A percentile compares a stretch with the other conserved stretches of the same genome.
Evolutionary conservation across 371 early-diverging fungal genomes (phyloP).

Genomic region (Choanephora cucurbitarum): DNA sequence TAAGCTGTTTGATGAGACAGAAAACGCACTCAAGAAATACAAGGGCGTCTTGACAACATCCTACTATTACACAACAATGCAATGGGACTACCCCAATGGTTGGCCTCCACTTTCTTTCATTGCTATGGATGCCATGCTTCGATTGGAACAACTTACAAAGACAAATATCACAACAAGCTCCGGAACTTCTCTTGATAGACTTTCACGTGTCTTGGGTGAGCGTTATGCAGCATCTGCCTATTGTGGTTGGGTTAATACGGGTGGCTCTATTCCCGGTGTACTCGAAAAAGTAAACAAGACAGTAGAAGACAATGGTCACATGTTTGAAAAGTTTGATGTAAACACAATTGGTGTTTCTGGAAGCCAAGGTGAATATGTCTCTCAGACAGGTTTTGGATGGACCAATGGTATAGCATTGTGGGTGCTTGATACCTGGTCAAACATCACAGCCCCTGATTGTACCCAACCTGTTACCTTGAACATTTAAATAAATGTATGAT

Average conservation of each 20-base stretch:
- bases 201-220: slow-evolving; percentile 62
- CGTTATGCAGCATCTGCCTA: slow-evolving; percentile 63
- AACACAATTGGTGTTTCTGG: slow-evolving; percentile 62
- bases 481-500: too few species aligned
- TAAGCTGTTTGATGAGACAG: slow-evolving; percentile 37
- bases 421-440: slow-evolving; percentile 58
- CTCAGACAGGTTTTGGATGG: slow-evolving; percentile 94
- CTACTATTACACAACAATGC: slow-evolving; percentile 59
- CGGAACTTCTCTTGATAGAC: slow-evolving; percentile 12
- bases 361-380: slow-evolving; percentile 82
- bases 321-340: slow-evolving; percentile 86
- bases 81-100: slow-evolving; percentile 91
- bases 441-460: slow-evolving; percentile 46
- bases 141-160: slow-evolving; percentile 17
- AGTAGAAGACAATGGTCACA: slow-evolving; percentile 51
- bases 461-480: slow-evolving; percentile 4
- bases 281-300: slow-evolving; percentile 28
- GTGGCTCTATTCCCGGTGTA: slow-evolving; percentile 55
- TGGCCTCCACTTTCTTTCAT: slow-evolving; percentile 72
- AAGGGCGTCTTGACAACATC: slow-evolving; percentile 76
- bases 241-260: slow-evolving; percentile 75
- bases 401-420: slow-evolving; percentile 86
- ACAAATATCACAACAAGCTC: neutral
- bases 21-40: slow-evolving; percentile 29
- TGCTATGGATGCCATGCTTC: slow-evolving; percentile 54